Evolutionary conservation across 2,329 filamentous ascomycete genomes (phyloP).

Genomic region (Venturia carpophila): DNA sequence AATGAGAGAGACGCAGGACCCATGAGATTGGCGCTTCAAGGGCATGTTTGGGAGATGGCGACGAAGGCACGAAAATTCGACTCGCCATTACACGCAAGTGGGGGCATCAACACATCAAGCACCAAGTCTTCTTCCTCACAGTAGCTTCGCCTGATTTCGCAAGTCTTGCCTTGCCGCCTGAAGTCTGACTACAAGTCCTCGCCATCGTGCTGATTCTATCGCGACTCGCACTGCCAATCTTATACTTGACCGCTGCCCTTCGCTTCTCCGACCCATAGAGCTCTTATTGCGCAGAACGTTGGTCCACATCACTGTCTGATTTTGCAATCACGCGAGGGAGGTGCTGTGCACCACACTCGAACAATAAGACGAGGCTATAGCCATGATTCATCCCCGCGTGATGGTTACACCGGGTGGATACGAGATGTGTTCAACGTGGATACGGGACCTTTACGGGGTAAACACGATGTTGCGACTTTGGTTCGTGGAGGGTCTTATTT

Average conservation of each 20-base stretch:
- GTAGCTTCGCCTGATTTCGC: no score
- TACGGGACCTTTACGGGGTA: background rate
- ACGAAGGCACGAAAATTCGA: background rate
- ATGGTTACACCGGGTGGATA: background rate
- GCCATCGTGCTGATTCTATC: no score
- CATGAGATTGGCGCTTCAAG: background rate
- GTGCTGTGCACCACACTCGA: background rate
- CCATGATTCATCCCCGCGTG: background rate
- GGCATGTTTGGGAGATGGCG: background rate
- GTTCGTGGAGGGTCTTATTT: background rate
- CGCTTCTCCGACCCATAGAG: no score
- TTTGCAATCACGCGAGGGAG: background rate
- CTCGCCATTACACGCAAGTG: no score
- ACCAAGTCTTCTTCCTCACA: no score
- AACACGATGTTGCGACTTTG: background rate
- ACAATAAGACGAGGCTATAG: background rate
- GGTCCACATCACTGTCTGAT: background rate
- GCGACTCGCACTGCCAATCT: no score
- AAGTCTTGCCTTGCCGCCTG: no score
- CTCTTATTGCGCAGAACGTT: background rate
- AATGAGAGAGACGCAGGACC: background rate
- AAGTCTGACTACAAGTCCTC: no score
- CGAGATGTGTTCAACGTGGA: background rate
- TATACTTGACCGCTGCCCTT: no score
- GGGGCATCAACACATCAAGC: no score